phyloP scores from a whole-genome alignment of 2,329 filamentous ascomycete species.

The Penicillium brasilianum region DNA sequence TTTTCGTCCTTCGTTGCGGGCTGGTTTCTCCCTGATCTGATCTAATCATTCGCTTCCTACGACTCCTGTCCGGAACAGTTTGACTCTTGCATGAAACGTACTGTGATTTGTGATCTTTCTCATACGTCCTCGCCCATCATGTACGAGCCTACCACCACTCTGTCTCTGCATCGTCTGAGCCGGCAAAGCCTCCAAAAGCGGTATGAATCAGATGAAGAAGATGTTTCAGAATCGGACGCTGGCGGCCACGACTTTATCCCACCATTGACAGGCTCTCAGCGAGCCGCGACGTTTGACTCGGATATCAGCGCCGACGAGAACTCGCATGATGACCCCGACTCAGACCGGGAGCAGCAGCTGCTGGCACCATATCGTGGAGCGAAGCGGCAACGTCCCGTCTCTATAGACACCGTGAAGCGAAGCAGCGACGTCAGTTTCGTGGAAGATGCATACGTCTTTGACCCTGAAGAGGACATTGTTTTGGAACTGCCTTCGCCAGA shows the following conservation, averaged over 20 bases:
- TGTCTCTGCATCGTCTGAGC: slow-evolving; percentile 40
- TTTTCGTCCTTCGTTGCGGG: slow-evolving; percentile 4
- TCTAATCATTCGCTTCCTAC: neutral
- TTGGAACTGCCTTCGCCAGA: slow-evolving; percentile 41
- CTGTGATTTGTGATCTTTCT: neutral
- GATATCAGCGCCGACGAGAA: slow-evolving; percentile 39
- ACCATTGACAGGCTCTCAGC: slow-evolving; percentile 38
- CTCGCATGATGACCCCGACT: slow-evolving; percentile 32
- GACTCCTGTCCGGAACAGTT: slow-evolving; percentile 8
- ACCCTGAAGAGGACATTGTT: slow-evolving; percentile 40
- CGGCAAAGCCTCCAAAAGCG: slow-evolving; percentile 38
- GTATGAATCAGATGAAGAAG: slow-evolving; percentile 49
- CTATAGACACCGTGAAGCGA: slow-evolving; percentile 44
- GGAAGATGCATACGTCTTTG: slow-evolving; percentile 39
- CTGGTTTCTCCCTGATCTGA: slow-evolving; percentile 3
- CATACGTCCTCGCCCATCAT: slow-evolving; percentile 26
- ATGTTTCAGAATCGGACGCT: slow-evolving; percentile 44
- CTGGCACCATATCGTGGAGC: slow-evolving; percentile 28
- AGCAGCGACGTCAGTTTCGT: slow-evolving; percentile 39
- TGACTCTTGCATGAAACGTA: slow-evolving; percentile 4
- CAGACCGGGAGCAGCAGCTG: slow-evolving; percentile 29
- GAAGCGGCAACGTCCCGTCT: slow-evolving; percentile 40
- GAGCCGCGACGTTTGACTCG: slow-evolving; percentile 35
- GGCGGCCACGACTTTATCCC: slow-evolving; percentile 40
- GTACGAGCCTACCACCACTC: slow-evolving; percentile 34